phyloP scores from a whole-genome alignment of 2,329 filamentous ascomycete genomes.

The Hypoxylon sp. region DNA sequence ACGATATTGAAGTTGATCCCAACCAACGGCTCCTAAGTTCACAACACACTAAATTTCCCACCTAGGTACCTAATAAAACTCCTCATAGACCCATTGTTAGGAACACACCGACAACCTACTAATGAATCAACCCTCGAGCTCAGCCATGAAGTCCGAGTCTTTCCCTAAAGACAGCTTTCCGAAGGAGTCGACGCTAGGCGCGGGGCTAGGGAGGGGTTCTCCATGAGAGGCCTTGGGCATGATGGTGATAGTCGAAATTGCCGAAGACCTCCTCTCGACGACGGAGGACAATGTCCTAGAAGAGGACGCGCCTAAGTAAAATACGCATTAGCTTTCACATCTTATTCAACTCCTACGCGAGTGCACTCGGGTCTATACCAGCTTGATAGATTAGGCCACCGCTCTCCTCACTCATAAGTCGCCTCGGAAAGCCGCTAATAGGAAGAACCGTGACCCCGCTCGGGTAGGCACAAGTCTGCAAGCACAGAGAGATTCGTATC shows the following conservation, averaged over 20 bases:
- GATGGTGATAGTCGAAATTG: background rate
- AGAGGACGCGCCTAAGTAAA: constrained; percentile 13
- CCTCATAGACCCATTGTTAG: background rate
- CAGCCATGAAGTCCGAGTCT: constrained; percentile 25
- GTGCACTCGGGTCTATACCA: constrained; percentile 26
- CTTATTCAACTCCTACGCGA: background rate
- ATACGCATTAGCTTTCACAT: constrained; percentile 12
- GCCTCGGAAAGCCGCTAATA: constrained; percentile 46
- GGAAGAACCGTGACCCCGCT: constrained; percentile 41
- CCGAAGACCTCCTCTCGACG: constrained; percentile 22
- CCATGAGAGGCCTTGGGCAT: background rate
- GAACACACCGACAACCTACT: background rate
- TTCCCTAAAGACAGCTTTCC: constrained; percentile 23
- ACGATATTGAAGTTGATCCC: too few relatives aligned
- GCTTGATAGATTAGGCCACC: constrained; percentile 35
- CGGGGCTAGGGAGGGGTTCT: constrained; percentile 20
- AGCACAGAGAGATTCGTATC: constrained; percentile 42
- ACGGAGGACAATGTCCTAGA: constrained; percentile 16
- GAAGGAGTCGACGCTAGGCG: constrained; percentile 22
- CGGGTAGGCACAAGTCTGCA: constrained; percentile 38
- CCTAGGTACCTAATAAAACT: too few relatives aligned
- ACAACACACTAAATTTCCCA: background rate
- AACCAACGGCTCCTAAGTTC: too few relatives aligned
- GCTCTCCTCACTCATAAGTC: constrained; percentile 44
- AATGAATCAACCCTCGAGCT: constrained; percentile 25